Conservation (phyloP, 2,329 filamentous ascomycete species). For the Hypoxylon sp. region DNA sequence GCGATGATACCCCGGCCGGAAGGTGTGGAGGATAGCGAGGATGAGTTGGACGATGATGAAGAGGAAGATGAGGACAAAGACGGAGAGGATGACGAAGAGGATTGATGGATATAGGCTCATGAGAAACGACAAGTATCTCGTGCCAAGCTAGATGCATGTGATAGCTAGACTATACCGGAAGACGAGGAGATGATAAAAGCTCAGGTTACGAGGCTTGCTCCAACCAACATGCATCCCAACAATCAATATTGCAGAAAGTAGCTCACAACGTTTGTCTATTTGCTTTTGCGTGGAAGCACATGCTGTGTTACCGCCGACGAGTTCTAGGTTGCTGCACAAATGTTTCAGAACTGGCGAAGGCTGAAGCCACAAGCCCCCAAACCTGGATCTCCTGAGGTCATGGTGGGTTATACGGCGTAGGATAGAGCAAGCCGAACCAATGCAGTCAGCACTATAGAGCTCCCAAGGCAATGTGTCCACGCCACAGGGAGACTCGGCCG, state of each 20-base stretch:
- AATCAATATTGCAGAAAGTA: constrained; percentile 1
- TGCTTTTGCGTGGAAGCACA: constrained; percentile 16
- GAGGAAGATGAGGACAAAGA: constrained; percentile 47
- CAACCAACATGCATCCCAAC: constrained; percentile 9
- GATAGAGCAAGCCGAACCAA: constrained; percentile 12
- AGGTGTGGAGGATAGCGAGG: constrained; percentile 71
- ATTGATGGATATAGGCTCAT: constrained; percentile 28
- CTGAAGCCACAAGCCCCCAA: constrained; percentile 1
- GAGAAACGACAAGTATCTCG: constrained; percentile 12
- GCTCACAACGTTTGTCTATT: not conserved
- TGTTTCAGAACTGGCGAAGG: constrained; percentile 5
- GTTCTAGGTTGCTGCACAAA: not conserved
- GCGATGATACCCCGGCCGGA: constrained; percentile 81
- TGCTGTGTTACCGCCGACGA: constrained; percentile 19
- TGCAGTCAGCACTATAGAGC: not conserved
- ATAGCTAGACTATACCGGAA: not conserved
- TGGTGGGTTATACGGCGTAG: constrained; percentile 20
- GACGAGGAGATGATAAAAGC: not conserved
- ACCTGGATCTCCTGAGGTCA: not conserved
- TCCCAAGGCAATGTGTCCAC: not conserved
- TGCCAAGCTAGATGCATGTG: constrained; percentile 7
- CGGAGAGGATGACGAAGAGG: constrained; percentile 41
- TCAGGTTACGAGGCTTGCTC: constrained; percentile 2
- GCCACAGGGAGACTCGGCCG: not conserved
- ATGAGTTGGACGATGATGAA: constrained; percentile 49